phyloP scores from a whole-genome alignment of 805 yeast species.

The Candida xiaguanensis region DNA sequence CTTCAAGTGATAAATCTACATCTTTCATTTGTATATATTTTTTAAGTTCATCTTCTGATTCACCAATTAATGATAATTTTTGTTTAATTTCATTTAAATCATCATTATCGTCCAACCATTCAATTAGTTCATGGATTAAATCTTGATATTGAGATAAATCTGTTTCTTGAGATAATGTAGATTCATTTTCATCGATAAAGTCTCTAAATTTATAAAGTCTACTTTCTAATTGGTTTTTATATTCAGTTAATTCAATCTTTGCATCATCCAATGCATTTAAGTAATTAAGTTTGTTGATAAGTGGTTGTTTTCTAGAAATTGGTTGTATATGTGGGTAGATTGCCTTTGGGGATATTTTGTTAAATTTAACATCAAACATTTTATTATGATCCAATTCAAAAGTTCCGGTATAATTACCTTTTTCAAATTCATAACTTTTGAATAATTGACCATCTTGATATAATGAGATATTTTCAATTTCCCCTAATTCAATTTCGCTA shows the following conservation, averaged over 20 bases:
- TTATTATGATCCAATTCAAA: conserved; percentile 48
- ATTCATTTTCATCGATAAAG: conserved; percentile 52
- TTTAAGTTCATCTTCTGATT: conserved; percentile 21
- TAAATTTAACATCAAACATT: conserved; percentile 30
- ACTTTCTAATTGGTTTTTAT: conserved; percentile 68
- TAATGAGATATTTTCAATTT: conserved; percentile 24
- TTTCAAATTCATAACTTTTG: conserved; percentile 24
- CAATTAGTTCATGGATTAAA: conserved; percentile 49
- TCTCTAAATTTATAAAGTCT: conserved; percentile 67
- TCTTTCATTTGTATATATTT: conserved; percentile 38
- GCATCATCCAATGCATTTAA: conserved; percentile 55
- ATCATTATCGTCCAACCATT: conserved; percentile 73
- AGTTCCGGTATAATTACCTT: conserved; percentile 12
- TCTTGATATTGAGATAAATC: conserved; percentile 23
- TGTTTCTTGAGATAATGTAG: conserved; percentile 30
- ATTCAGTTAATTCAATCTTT: conserved; percentile 51
- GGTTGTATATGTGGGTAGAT: conserved; percentile 38
- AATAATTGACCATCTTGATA: conserved; percentile 37
- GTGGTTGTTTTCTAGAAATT: conserved; percentile 34
- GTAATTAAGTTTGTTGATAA: conserved; percentile 46
- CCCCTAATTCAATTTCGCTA: conserved; percentile 35
- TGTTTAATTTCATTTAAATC: conserved; percentile 22
- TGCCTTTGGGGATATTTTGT: conserved; percentile 38
- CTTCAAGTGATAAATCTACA: conserved; percentile 45
- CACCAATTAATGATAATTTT: conserved; percentile 20